Base-by-base conservation (phyloP, 2,329 filamentous ascomycete genomes). In the Ilyonectria mors-panacis region DNA sequence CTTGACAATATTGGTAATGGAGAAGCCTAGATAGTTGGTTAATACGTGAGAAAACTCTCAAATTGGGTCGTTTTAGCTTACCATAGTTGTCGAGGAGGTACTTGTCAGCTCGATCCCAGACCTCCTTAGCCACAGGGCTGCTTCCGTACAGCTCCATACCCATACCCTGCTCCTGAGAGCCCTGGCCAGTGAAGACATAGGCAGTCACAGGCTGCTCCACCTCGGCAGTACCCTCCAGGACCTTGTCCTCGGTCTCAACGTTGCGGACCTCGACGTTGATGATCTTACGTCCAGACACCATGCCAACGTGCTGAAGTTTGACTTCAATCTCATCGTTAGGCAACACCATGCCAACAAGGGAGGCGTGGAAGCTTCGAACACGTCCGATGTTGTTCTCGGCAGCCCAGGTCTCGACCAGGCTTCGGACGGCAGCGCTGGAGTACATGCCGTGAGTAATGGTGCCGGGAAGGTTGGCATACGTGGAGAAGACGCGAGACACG, bases 371-470 rank as follows among this genome's bases (percentile, higher is more conserved):
- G 84, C 95, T 98, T 77, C 96, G 92, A 59, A 99, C 95, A 76
- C 96, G 95, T 50, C 96, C 95, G 76, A 98, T 92, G 79, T 99
- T 96, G 87, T 99, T 99, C 85, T 99, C 97, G 0, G 95, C 96
- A 59, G 97, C 96, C 96, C 96, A 99, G 0, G 94, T 99, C 87
- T 99, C 96, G 7, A 99, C 95, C 59, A 99, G 86, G 79, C 94
- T 97, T 77, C 97, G 92, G 30, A 99, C 96, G 42, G 96, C 94
- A 72, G 96, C 96, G 82, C 95, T 98, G 2, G 95, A 97, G 87
- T 98, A 99, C 96, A 99, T 99, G 79, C 96, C 96, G 80, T 99
- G 96, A 1, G 96, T 99, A 78, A 99, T 99, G 50, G 96, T 99
- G 56, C 96, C 97, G 1, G 95, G 95, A 17, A 99, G 88, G 80